phyloP scores from a whole-genome alignment of 345 rosid species.

The Eucalyptus urophylla region DNA sequence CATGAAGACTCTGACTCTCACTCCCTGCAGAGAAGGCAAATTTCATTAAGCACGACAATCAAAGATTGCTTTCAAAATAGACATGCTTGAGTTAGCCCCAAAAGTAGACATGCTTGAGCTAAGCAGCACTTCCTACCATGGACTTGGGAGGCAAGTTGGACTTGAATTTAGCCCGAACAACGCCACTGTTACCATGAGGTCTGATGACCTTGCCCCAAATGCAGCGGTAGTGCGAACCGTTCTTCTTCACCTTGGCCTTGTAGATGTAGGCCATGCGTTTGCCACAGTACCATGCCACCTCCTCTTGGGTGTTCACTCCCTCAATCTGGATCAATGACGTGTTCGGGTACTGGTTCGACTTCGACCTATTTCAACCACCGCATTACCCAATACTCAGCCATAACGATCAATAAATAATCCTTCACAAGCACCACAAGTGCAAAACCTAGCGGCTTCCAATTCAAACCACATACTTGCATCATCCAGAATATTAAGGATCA shows the following conservation, averaged over 20 bases:
- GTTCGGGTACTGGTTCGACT: slow-evolving; percentile 78
- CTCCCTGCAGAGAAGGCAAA: slow-evolving; percentile 32
- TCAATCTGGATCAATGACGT: slow-evolving; percentile 77
- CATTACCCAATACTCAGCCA: not conserved
- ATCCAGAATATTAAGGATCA: not conserved
- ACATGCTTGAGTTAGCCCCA: not conserved
- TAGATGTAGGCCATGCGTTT: slow-evolving; percentile 86
- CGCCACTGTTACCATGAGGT: slow-evolving; percentile 92
- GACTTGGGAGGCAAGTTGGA: slow-evolving; percentile 83
- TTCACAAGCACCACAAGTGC: not conserved
- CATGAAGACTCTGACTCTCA: slow-evolving; percentile 78
- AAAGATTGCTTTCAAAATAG: not conserved
- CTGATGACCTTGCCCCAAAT: slow-evolving; percentile 86
- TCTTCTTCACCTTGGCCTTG: slow-evolving; percentile 78
- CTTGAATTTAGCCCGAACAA: slow-evolving; percentile 78
- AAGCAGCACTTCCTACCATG: slow-evolving; percentile 28
- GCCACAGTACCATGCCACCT: slow-evolving; percentile 70
- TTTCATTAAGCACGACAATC: not conserved
- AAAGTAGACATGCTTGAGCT: not conserved
- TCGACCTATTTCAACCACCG: slow-evolving; percentile 37
- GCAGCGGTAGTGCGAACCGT: slow-evolving; percentile 71
- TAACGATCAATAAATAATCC: not conserved
- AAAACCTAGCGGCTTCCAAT: not conserved
- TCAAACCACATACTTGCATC: not conserved
- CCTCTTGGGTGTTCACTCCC: slow-evolving; percentile 77